These are phyloP conservation scores for Volvariella surrecta DNA, from an alignment of 1,284 basidiomycete species.

Conservation along the genomic window DNA sequence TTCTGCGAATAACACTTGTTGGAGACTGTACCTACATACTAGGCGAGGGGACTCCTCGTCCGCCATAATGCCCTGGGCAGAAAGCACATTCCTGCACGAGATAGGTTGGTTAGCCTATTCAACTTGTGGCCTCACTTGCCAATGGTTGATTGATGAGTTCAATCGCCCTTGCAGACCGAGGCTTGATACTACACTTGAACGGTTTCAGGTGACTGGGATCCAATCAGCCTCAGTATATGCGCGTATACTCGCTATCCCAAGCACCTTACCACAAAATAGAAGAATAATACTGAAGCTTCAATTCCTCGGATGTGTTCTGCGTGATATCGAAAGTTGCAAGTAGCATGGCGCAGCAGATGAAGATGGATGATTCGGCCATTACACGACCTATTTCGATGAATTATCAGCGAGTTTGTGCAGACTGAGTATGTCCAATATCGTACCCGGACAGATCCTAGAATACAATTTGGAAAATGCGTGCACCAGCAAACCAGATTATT, in stretches of 20 bases:
- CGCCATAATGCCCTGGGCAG: too few relatives aligned
- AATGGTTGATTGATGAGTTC: slow-evolving; percentile 6
- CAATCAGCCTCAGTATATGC: background rate
- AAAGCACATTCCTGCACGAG: too few relatives aligned
- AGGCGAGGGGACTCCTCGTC: too few relatives aligned
- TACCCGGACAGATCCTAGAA: slow-evolving; percentile 9
- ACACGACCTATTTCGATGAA: too few relatives aligned
- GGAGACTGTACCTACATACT: too few relatives aligned
- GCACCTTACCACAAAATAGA: slow-evolving; percentile 21
- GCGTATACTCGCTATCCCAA: slow-evolving; percentile 21
- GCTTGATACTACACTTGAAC: slow-evolving; percentile 26
- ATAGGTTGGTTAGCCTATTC: too few relatives aligned
- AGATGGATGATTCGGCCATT: slow-evolving; percentile 29
- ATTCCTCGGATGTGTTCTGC: slow-evolving; percentile 12
- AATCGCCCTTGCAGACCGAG: slow-evolving; percentile 20
- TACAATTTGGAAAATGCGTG: background rate
- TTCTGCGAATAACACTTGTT: too few relatives aligned
- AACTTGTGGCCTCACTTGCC: too few relatives aligned
- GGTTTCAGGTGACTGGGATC: slow-evolving; percentile 17
- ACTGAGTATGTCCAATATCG: background rate
- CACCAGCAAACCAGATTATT: slow-evolving; percentile 9
- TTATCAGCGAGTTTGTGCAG: background rate
- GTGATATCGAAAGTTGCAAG: slow-evolving; percentile 26
- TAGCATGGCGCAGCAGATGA: slow-evolving; percentile 22
- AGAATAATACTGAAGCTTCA: too few relatives aligned